Base-by-base conservation (phyloP, 805 yeast genomes). In the Candida verbasci region DNA sequence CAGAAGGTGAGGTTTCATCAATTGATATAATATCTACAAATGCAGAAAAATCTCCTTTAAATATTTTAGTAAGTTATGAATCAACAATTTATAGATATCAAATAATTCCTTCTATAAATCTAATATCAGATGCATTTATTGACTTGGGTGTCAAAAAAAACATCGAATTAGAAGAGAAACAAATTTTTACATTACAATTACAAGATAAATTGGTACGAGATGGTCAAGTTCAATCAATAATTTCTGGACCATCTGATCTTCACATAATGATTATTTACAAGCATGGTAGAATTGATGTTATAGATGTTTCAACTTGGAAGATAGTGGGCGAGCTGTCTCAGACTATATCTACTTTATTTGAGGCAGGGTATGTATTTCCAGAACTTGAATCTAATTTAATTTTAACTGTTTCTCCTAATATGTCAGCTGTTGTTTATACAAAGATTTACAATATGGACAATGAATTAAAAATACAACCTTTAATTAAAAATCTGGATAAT, bases 291-390 rank as follows among this genome's bases (percentile, higher is more conserved):
- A 49, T 76, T n/a, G 72, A 69, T 42, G 39, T 74, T 1, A 48
- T 79, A 29, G 65, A 69, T 29, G 60, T 80, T 29, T 41, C 37
- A 1, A 39, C 53, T 3, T 46, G 63, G 62, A 45, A 42, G 9
- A 22, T 55, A 9, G 41, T 49, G n/a, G 46, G 45, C 40, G 20
- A 34, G 10, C 44, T 48, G 23, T 68, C 74, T 2, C 18, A 46
- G 1, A 37, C 62, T 0, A 58, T 77, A 4, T 49, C 65, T 3
- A 58, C 75, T 0, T 46, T 79, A 3, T 57, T 68, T 21, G 84
- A 79, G 44, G 65, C 74, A 5, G 86, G 84, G 0, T 80, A 71
- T 49, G 53, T 60, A 32, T 65, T 78, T 16, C 73, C 78, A 0
- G 47, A 46, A 20, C 14, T 44, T 3, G 29, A 40, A 1, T 27